Evolutionary conservation across 495 filamentous ascomycete genomes (phyloP), one percentile per base, ranked within the genome.

Genomic region (Talaromyces wortmannii): DNA sequence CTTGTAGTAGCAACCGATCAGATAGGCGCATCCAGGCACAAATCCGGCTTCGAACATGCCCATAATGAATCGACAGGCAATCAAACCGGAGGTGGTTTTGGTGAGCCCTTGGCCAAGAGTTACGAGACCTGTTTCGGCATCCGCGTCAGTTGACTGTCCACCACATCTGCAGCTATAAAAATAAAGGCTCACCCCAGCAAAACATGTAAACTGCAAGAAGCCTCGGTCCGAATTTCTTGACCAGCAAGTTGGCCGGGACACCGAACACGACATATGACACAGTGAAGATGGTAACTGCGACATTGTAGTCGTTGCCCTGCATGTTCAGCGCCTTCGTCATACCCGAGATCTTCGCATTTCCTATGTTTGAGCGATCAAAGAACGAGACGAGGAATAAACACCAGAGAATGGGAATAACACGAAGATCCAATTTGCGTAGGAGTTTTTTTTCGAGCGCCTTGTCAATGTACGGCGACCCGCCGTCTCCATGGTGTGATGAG

Each of bases 141-240:
- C 33, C 29, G 4, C 30, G 10, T 13, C 1, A 5, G 55, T 55
- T 44, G 56, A 31, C 40, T 15, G 55, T 31, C 55, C 31, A 52
- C 8, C 3, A 13, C 18, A 55, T 13, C 40, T 15, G 31, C 30
- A 8, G 15, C 18, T 23, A 23, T 23, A 23, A 23, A 2, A 1
- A 4, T 23, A 23, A 23, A 4, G 7, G 12, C 62, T 54, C 57
- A 67, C 68, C 78, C 79, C 80, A 84, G 17, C 69, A 63, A 33
- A 77, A 60, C 73, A 80, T 78, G 45, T 77, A 72, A 23, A 59
- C 59, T 0, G 73, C 65, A 31, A 81, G 64, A 53, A 71, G 69
- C 10, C 66, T 76, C 15, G 86, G 85, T 0, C 78, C 78, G n/a
- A 85, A 64, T 52, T 77, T 80, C 74, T 84, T 85, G 63, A 85